Percentiles rank a stretch among this genome's conserved stretches.
These are phyloP conservation scores for Russula sp. DNA, from an alignment of 768 basidiomycete genomes.

Conservation along the genomic window DNA sequence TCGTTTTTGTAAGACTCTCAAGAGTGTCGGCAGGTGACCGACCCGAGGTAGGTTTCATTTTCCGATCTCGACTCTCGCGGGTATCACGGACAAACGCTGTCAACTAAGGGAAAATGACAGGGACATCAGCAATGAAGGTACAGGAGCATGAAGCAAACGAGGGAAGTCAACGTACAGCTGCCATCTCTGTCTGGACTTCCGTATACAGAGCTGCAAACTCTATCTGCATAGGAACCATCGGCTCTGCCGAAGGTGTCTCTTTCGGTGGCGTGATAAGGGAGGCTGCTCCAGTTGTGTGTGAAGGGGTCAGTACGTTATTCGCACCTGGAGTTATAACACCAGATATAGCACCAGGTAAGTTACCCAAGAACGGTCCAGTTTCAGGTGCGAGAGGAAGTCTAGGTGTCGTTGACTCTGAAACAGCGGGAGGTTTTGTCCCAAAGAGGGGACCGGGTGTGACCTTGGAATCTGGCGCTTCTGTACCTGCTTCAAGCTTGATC, in stretches of 20 bases:
- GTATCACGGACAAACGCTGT: conserved; percentile 41
- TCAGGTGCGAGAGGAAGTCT: conserved; percentile 16
- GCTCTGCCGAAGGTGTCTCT: conserved; percentile 27
- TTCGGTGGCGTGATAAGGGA: conserved; percentile 18
- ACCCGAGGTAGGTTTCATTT: neutral
- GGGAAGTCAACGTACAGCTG: conserved; percentile 48
- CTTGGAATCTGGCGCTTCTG: conserved; percentile 6
- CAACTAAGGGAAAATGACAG: conserved; percentile 41
- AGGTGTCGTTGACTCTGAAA: neutral
- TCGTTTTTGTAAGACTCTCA: conserved; percentile 48
- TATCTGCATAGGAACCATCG: conserved; percentile 65
- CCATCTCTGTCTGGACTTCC: conserved; percentile 51
- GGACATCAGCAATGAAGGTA: neutral
- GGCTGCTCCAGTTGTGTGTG: neutral
- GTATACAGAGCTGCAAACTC: conserved; percentile 54
- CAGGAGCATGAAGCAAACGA: neutral
- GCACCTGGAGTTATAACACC: neutral
- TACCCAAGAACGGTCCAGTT: conserved; percentile 25
- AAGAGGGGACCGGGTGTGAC: neutral
- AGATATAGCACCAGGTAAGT: neutral
- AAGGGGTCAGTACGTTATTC: neutral
- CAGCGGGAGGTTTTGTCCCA: neutral
- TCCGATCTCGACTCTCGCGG: conserved; percentile 38
- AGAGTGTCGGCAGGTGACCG: conserved; percentile 53
- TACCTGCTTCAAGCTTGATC: conserved; percentile 10